Conservation (phyloP, 495 filamentous ascomycete species). For the Articulospora tetracladia region DNA sequence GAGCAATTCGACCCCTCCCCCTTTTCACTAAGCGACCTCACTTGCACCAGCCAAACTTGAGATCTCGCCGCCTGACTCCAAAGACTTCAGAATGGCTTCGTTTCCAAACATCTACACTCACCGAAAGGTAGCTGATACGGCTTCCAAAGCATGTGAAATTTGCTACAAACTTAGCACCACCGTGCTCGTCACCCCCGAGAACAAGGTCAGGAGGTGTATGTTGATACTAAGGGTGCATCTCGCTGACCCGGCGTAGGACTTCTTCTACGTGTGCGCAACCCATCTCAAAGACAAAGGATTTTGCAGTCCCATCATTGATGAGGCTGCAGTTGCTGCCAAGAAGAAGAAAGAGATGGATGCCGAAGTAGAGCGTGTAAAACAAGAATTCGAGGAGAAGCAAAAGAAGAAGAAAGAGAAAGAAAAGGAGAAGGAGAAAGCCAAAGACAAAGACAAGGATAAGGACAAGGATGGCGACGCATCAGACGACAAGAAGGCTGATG, state of each 20-base stretch:
- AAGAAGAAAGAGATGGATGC: conserved; percentile 68
- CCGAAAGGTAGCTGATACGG: conserved; percentile 81
- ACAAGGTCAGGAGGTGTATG: conserved; percentile 53
- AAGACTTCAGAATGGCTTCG: conserved; percentile 17
- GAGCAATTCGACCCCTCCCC: neutral
- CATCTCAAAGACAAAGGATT: conserved; percentile 85
- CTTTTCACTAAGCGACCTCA: neutral
- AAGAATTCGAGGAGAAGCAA: conserved; percentile 73
- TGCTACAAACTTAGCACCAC: conserved; percentile 86
- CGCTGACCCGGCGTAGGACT: conserved; percentile 57
- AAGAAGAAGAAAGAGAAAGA: conserved; percentile 58
- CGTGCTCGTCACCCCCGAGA: conserved; percentile 86
- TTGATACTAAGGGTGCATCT: neutral
- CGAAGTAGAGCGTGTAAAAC: conserved; percentile 68
- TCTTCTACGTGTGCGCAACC: conserved; percentile 83
- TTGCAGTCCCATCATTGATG: conserved; percentile 73
- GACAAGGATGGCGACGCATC: conserved; percentile 50
- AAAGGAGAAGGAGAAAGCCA: conserved; percentile 48
- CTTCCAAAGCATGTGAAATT: conserved; percentile 78
- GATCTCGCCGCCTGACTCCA: no score
- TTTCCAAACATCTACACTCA: conserved; percentile 83
- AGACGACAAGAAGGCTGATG: conserved; percentile 47
- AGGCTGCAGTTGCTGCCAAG: conserved; percentile 65
- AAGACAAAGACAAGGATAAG: conserved; percentile 35
- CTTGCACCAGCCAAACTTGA: neutral